A percentile compares a stretch with the other conserved stretches of the same genome.
Conservation (phyloP, 202 grass and related monocot species). For the Panicum virgatum region DNA sequence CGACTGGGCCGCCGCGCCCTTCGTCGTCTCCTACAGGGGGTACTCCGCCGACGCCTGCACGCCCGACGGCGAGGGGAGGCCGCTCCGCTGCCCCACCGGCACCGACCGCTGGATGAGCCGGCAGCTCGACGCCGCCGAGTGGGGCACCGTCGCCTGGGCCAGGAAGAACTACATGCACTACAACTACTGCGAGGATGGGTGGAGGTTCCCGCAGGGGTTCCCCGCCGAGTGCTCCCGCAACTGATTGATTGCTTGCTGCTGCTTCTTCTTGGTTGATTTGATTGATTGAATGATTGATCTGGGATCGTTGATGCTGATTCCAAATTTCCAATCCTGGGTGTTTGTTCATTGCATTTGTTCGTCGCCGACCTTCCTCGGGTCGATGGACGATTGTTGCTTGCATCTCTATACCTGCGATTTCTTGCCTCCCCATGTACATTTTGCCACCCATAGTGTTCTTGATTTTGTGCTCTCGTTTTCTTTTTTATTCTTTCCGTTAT, state of each 20-base stretch:
- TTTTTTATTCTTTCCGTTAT: too few species aligned
- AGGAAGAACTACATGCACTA: conserved; percentile 62
- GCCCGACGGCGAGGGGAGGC: not conserved
- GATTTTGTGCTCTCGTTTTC: not conserved
- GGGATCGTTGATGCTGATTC: not conserved
- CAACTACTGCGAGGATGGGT: conserved; percentile 70
- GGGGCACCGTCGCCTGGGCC: conserved; percentile 52
- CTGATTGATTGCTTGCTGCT: not conserved
- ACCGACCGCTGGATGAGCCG: conserved; percentile 41
- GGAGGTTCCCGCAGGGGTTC: conserved; percentile 47
- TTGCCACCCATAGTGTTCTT: conserved; percentile 15
- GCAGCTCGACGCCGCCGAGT: conserved; percentile 27
- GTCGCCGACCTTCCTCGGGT: not conserved
- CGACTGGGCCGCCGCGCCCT: conserved; percentile 60
- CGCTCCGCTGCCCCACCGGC: conserved; percentile 12
- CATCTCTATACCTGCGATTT: not conserved
- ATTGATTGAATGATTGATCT: not conserved
- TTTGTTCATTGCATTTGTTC: not conserved
- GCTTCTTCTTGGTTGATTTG: not conserved
- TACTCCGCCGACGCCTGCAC: conserved; percentile 45
- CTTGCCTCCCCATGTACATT: conserved; percentile 30
- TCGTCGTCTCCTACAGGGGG: conserved; percentile 51
- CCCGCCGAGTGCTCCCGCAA: conserved; percentile 56
- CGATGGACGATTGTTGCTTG: not conserved
- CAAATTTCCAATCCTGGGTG: not conserved